Evolutionary conservation across 1,139 yeast genomes (phyloP).

Genomic region (Lodderomyces theae): DNA sequence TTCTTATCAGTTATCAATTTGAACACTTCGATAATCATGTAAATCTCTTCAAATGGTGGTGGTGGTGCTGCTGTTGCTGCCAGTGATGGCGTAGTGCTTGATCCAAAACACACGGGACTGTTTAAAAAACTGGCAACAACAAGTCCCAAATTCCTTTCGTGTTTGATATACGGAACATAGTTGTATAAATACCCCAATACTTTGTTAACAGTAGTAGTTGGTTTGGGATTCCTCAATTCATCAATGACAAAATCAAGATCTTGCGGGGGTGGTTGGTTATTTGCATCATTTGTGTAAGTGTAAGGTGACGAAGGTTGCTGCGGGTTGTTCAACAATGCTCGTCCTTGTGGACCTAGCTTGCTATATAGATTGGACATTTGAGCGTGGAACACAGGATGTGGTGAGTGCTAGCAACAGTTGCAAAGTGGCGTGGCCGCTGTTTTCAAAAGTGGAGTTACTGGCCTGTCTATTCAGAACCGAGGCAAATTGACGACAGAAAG

Average conservation of each 20-base stretch:
- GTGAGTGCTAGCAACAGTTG: too few species aligned
- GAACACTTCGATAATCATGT: constrained; percentile 48
- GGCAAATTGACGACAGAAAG: too few species aligned
- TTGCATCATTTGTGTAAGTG: neutral
- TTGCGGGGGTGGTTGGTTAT: constrained; percentile 32
- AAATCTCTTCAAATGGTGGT: constrained; percentile 26
- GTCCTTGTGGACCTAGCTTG: constrained; percentile 25
- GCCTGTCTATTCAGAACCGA: too few species aligned
- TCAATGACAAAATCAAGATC: constrained; percentile 49
- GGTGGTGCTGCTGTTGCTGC: too few species aligned
- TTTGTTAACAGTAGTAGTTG: constrained; percentile 31
- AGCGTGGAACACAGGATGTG: too few species aligned
- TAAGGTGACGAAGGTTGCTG: neutral
- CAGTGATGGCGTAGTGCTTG: constrained; percentile 22
- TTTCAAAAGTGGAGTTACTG: neutral
- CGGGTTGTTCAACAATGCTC: constrained; percentile 14
- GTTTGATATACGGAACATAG: constrained; percentile 61
- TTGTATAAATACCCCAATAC: constrained; percentile 54
- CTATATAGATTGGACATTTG: constrained; percentile 20
- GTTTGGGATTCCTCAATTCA: constrained; percentile 41
- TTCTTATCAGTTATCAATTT: constrained; percentile 51
- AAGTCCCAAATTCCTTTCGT: constrained; percentile 53
- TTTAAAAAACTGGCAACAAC: constrained; percentile 50
- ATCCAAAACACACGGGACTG: constrained; percentile 46
- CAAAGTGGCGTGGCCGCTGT: neutral